phyloP scores from a whole-genome alignment of 2,329 filamentous ascomycete genomes.

The Penicillium sp. region DNA sequence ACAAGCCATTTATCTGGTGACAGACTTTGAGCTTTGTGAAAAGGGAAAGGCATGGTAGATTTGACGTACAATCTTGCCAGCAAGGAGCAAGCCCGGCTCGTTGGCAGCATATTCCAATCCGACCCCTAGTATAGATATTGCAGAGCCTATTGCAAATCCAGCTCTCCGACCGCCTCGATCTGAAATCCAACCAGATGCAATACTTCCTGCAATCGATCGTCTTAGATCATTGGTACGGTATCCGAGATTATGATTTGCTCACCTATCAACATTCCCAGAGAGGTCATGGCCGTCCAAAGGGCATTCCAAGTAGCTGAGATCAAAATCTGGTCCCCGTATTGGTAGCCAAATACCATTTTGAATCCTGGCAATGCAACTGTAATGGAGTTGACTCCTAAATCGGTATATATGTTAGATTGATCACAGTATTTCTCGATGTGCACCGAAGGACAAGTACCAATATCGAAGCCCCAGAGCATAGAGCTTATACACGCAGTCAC shows the following conservation, averaged over 20 bases:
- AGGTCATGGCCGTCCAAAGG: conserved; percentile 11
- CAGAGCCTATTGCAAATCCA: neutral
- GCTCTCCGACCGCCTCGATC: neutral
- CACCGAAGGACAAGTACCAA: neutral
- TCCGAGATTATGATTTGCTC: neutral
- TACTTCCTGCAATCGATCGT: neutral
- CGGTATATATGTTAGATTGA: neutral
- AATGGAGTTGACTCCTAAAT: neutral
- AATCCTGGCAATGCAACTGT: conserved; percentile 3
- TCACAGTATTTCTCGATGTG: neutral
- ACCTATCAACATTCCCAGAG: conserved; percentile 5
- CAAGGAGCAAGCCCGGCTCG: neutral
- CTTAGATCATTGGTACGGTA: neutral
- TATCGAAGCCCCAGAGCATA: conserved; percentile 8
- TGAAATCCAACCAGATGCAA: conserved; percentile 1
- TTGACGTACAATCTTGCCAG: neutral
- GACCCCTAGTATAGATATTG: neutral
- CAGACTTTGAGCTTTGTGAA: neutral
- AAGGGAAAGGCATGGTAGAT: neutral
- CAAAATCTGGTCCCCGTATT: conserved; percentile 6
- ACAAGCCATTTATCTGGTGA: neutral
- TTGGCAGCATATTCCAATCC: conserved; percentile 6
- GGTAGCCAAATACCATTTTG: conserved; percentile 8
- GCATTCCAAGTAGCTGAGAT: conserved; percentile 11
- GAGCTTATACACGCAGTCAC: conserved; percentile 1